These are phyloP conservation scores for sorghum (Sorghum bicolor) DNA, from an alignment of 176 grass and related monocot species.

Conservation along the genomic window Sorghum_bicolor_NCBIv3 NC_012873.2:1999501-2000000, in stretches of 20 bases:
- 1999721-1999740: slow-evolving; percentile 67
- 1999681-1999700: slow-evolving; percentile 68
- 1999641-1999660: slow-evolving; percentile 97
- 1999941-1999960: slow-evolving; percentile 12
- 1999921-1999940: slow-evolving; percentile 6
- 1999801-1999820: slow-evolving; percentile 91
- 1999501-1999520: slow-evolving; percentile 71
- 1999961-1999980: slow-evolving; percentile 5
- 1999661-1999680: slow-evolving; percentile 88
- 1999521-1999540: slow-evolving; percentile 84
- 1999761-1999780: slow-evolving; percentile 97
- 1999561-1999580: slow-evolving; percentile 38
- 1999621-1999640: slow-evolving; percentile 89
- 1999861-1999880: slow-evolving; percentile 1
- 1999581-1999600: slow-evolving; percentile 54
- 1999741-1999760: slow-evolving; percentile 76
- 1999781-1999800: slow-evolving; percentile 87
- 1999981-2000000: not conserved
- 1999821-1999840: slow-evolving; percentile 79
- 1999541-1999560: slow-evolving; percentile 92
- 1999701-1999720: slow-evolving; percentile 59
- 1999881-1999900: not conserved
- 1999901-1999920: not conserved
- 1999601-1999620: slow-evolving; percentile 95
- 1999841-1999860: slow-evolving; percentile 8